Percentiles rank a stretch among this genome's conserved stretches.
Evolutionary conservation across 2,329 filamentous ascomycete species (phyloP).

Genomic region (Exserohilum turcica): DNA sequence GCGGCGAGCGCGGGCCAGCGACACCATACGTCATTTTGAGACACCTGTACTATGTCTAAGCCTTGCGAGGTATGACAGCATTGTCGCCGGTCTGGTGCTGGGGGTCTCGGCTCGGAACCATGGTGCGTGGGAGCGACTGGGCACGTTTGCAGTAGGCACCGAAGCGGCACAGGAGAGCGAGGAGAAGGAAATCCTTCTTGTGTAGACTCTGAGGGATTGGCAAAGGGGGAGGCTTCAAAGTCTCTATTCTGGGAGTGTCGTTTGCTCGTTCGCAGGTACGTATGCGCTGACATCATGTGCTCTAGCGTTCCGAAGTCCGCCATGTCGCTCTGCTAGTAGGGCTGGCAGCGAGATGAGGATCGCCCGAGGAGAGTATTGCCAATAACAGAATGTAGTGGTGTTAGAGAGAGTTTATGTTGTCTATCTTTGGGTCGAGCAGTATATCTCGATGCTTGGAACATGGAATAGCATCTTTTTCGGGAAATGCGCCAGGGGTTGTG

Average conservation of each 20-base stretch:
- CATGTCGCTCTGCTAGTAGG: background rate
- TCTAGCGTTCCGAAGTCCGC: background rate
- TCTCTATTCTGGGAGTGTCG: background rate
- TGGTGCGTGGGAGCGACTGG: constrained; percentile 32
- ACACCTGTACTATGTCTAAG: constrained; percentile 34
- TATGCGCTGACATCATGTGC: background rate
- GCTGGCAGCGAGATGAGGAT: background rate
- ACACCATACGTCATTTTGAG: constrained; percentile 24
- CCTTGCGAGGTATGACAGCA: constrained; percentile 31
- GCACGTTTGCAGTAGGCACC: constrained; percentile 36
- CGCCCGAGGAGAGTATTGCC: background rate
- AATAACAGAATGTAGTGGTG: background rate
- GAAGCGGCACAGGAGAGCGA: constrained; percentile 27
- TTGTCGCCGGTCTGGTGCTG: constrained; percentile 38
- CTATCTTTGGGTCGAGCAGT: too few relatives aligned
- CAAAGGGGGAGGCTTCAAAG: background rate
- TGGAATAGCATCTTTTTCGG: too few relatives aligned
- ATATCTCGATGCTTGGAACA: too few relatives aligned
- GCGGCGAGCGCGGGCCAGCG: constrained; percentile 26
- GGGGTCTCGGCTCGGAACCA: constrained; percentile 19
- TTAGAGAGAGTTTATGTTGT: background rate
- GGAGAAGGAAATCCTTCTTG: constrained; percentile 27
- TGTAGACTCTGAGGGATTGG: constrained; percentile 11
- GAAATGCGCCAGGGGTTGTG: too few relatives aligned
- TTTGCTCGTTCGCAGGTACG: background rate